phyloP scores from a whole-genome alignment of 2,329 filamentous ascomycete species.

The Ophiostoma pallidulum region DNA sequence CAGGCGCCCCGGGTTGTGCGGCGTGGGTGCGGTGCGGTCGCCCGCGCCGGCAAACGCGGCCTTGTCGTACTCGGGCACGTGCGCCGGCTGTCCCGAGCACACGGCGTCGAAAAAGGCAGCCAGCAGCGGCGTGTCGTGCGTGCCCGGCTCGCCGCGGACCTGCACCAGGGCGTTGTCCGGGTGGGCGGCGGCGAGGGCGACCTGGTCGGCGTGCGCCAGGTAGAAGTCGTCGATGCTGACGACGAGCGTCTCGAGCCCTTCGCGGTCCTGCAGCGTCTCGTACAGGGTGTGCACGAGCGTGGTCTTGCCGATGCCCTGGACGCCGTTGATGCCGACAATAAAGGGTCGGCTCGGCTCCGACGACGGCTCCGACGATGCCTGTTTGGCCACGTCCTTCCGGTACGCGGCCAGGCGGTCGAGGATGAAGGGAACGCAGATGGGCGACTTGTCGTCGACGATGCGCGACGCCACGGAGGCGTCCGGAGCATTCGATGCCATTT shows the following conservation, averaged over 20 bases:
- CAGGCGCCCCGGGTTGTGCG: slow-evolving; percentile 46
- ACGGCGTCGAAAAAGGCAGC: slow-evolving; percentile 51
- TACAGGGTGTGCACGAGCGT: slow-evolving; percentile 66
- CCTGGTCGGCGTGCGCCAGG: slow-evolving; percentile 60
- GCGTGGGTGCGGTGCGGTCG: slow-evolving; percentile 55
- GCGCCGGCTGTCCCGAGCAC: slow-evolving; percentile 41
- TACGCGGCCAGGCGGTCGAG: slow-evolving; percentile 38
- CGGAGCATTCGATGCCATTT: slow-evolving; percentile 18
- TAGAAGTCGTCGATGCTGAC: slow-evolving; percentile 89
- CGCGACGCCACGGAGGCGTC: slow-evolving; percentile 23
- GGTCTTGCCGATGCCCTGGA: slow-evolving; percentile 89
- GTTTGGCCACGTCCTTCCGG: background rate
- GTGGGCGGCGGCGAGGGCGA: slow-evolving; percentile 52
- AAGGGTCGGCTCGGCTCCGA: slow-evolving; percentile 51
- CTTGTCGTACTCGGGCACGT: slow-evolving; percentile 74
- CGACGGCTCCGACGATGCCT: background rate
- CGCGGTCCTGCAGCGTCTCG: slow-evolving; percentile 44
- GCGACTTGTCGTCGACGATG: slow-evolving; percentile 68
- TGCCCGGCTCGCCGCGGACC: slow-evolving; percentile 72
- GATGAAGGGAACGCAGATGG: slow-evolving; percentile 69
- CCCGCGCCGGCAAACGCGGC: slow-evolving; percentile 65
- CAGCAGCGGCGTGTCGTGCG: slow-evolving; percentile 66
- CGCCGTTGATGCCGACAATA: slow-evolving; percentile 79
- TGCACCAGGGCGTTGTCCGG: slow-evolving; percentile 67
- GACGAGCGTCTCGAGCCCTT: slow-evolving; percentile 56